Percentiles rank a stretch among this genome's conserved stretches.
Evolutionary conservation across 2,329 filamentous ascomycete genomes (phyloP).

Genomic region (Penicillium sp.): DNA sequence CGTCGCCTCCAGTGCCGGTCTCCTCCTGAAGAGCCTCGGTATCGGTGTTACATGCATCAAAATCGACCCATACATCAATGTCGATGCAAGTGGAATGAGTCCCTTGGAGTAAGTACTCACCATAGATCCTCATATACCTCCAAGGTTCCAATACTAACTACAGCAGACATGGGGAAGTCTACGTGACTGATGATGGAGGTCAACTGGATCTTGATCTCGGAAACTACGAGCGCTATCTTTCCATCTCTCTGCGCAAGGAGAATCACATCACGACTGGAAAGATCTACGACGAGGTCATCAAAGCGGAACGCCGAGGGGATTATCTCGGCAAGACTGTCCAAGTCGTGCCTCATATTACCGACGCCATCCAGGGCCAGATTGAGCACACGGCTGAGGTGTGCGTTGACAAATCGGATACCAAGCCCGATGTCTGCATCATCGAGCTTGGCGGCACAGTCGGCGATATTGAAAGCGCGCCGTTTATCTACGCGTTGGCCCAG

Average conservation of each 20-base stretch:
- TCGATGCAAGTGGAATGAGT: slow-evolving; percentile 71
- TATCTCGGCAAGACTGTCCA: slow-evolving; percentile 90
- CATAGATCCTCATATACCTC: neutral
- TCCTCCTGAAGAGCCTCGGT: slow-evolving; percentile 33
- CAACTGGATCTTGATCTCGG: slow-evolving; percentile 75
- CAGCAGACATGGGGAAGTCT: slow-evolving; percentile 79
- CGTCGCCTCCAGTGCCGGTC: slow-evolving; percentile 57
- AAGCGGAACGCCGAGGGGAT: slow-evolving; percentile 69
- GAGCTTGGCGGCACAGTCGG: slow-evolving; percentile 57
- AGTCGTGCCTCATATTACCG: slow-evolving; percentile 88
- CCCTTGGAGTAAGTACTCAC: slow-evolving; percentile 26
- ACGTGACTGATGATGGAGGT: slow-evolving; percentile 81
- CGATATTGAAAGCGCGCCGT: slow-evolving; percentile 85
- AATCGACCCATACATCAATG: slow-evolving; percentile 70
- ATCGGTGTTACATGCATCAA: slow-evolving; percentile 35
- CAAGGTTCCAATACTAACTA: neutral
- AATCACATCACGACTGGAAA: slow-evolving; percentile 98
- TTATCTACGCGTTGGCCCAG: slow-evolving; percentile 83
- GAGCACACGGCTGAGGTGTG: slow-evolving; percentile 81
- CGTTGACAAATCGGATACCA: slow-evolving; percentile 78
- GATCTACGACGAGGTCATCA: slow-evolving; percentile 87
- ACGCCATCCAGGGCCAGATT: slow-evolving; percentile 92
- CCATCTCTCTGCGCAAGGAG: slow-evolving; percentile 77
- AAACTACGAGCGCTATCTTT: slow-evolving; percentile 80
- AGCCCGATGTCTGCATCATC: slow-evolving; percentile 91